phyloP scores from a whole-genome alignment of 2,329 filamentous ascomycete genomes.

The Venturia nashicola region DNA sequence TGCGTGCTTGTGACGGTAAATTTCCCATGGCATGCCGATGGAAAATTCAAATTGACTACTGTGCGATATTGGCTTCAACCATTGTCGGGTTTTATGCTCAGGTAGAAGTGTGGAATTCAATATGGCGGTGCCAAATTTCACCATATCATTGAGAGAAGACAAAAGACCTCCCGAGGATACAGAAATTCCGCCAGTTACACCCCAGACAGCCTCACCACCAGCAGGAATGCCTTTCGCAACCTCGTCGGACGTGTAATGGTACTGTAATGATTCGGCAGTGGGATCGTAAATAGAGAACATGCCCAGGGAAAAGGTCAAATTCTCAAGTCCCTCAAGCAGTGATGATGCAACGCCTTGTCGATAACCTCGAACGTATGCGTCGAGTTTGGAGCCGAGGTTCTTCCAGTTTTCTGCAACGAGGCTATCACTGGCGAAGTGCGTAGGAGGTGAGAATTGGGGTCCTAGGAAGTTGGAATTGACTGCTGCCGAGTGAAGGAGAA shows the following conservation, averaged over 20 bases:
- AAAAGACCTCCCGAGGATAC: conserved; percentile 21
- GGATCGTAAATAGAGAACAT: conserved; percentile 27
- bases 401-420: conserved; percentile 22
- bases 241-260: conserved; percentile 24
- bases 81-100: conserved; percentile 22
- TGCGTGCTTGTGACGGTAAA: conserved; percentile 19
- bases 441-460: conserved; percentile 23
- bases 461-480: conserved; percentile 12
- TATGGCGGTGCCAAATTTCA: conserved; percentile 26
- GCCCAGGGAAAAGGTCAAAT: conserved; percentile 28
- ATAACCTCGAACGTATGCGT: conserved; percentile 13
- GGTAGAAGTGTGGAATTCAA: conserved; percentile 25
- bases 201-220: not conserved
- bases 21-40: conserved; percentile 27
- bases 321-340: conserved; percentile 14
- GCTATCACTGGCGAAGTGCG: conserved; percentile 22
- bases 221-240: conserved; percentile 17
- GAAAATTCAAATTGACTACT: conserved; percentile 23
- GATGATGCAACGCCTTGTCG: not conserved
- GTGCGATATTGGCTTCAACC: conserved; percentile 29
- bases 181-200: conserved; percentile 6
- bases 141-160: conserved; percentile 23
- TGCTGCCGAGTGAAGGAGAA: not conserved
- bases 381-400: conserved; percentile 19
- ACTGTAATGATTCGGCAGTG: conserved; percentile 20